Conservation (phyloP, 1,284 basidiomycete species). For the Fomitopsis pinicola region DNA sequence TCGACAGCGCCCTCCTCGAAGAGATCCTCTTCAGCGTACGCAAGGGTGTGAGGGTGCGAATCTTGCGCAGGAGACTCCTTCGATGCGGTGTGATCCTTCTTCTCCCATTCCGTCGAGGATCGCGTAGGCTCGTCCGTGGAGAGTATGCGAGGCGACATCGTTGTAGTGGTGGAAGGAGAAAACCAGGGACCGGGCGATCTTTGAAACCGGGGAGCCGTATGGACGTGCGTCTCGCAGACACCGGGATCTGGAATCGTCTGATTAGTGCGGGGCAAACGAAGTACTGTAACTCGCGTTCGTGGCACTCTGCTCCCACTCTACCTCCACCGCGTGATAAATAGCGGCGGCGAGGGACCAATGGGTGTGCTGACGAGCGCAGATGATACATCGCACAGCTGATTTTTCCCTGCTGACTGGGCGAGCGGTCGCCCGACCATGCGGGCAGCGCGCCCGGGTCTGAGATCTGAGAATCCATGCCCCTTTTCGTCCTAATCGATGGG, state of each 20-base stretch:
- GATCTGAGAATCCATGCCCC: background rate
- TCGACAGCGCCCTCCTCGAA: slow-evolving; percentile 46
- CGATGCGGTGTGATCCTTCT: slow-evolving; percentile 6
- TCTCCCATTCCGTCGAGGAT: slow-evolving; percentile 6
- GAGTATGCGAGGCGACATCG: slow-evolving; percentile 1
- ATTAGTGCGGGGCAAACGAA: background rate
- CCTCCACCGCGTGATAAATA: background rate
- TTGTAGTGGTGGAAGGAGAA: background rate
- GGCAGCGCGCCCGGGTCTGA: background rate
- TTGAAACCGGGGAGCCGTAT: background rate
- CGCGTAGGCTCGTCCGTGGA: background rate
- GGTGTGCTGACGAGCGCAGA: slow-evolving; percentile 1
- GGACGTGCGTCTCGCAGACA: background rate
- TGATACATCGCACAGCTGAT: too few relatives aligned
- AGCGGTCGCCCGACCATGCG: background rate
- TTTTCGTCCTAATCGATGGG: background rate
- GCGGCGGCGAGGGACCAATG: background rate
- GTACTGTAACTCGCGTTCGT: background rate
- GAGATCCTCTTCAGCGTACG: slow-evolving; percentile 19
- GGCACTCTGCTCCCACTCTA: background rate
- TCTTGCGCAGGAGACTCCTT: slow-evolving; percentile 1
- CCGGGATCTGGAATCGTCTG: background rate
- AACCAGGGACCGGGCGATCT: background rate
- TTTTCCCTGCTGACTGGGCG: background rate
- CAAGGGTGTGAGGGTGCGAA: background rate